Evolutionary conservation across 768 basidiomycete genomes (phyloP), one percentile per base, ranked within the genome.

Genomic region (Panus rudis): DNA sequence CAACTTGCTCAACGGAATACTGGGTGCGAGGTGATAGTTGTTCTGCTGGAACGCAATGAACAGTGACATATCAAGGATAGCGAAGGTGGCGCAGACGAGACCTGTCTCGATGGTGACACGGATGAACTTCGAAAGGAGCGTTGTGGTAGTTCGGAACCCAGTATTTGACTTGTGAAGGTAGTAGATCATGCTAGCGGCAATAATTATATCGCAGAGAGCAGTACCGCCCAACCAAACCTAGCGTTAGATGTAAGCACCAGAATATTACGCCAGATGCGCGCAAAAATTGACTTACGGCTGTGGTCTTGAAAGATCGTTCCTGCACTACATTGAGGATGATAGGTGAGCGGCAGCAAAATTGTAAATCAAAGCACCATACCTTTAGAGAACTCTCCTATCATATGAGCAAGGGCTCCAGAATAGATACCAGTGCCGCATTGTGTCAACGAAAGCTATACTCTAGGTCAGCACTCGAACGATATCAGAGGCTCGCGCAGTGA

Each of bases 11-110:
- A 58, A 30, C 4, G 52, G 39, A 11, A 57, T 50, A 14, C 52
- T 48, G 6, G 57, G 53, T 12, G 57, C 46, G 6, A 57, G 43
- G 34, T 59, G 54, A 37, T 55, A 59, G 39, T 57, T 59, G 30
- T 46, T 50, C 11, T 51, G 26, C 25, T 49, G n/a, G 38, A 48
- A 55, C 2, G 42, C 44, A 11, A 57, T 19, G 44, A 51, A 59
- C 26, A 59, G 42, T 13, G 47, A 7, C 10, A 59, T 42, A 34
- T 59, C 56, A 3, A 59, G 25, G 38, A 55, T 39, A 5, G 57
- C 57, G 35, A 57, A 47, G 6, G 52, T 41, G 5, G 57, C 53
- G 30, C 49, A 52, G 12, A 57, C 34, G 12, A 52, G 32, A 12
- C 57, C 57, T 4, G 57, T 59, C 46, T 59, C 56, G 25, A 59